Conservation (phyloP, 73 alveolate species). For the Durusdinium trenchii region DNA sequence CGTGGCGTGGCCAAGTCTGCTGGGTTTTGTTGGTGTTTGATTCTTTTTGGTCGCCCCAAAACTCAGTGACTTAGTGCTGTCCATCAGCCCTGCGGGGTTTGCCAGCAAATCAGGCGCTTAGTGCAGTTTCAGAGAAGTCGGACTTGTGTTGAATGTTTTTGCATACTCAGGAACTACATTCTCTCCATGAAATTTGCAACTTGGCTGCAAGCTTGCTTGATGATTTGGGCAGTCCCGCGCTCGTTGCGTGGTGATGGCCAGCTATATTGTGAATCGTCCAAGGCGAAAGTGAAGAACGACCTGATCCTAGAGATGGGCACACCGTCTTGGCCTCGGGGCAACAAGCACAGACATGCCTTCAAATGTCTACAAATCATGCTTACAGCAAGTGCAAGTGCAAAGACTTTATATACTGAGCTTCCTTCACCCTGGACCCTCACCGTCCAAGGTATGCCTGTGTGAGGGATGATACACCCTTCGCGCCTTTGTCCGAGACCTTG, state of each 20-base stretch:
- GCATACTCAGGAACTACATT: slow-evolving; percentile 53
- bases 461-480: slow-evolving; percentile 89
- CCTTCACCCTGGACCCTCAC: not conserved
- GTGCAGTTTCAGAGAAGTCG: not conserved
- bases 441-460: slow-evolving; percentile 73
- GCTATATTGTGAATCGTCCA: not conserved
- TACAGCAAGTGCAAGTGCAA: too few relatives aligned
- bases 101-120: not conserved
- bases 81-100: not conserved
- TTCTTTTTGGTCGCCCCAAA: not conserved
- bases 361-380: too few relatives aligned
- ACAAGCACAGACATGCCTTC: too few relatives aligned
- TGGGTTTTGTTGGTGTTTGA: not conserved
- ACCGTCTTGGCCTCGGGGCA: slow-evolving; percentile 10
- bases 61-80: not conserved
- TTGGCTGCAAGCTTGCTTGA: slow-evolving; percentile 28
- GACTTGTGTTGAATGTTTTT: not conserved
- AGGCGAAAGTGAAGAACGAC: slow-evolving; percentile 88
- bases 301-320: slow-evolving; percentile 89
- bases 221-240: not conserved
- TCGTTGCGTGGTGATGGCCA: not conserved
- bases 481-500: slow-evolving; percentile 29
- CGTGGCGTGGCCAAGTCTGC: not conserved
- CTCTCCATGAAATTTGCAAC: slow-evolving; percentile 78
- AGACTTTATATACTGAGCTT: not conserved